These are phyloP conservation scores for Akanthomyces dipterigenus DNA, from an alignment of 2,329 filamentous ascomycete genomes.

Conservation along the genomic window DNA sequence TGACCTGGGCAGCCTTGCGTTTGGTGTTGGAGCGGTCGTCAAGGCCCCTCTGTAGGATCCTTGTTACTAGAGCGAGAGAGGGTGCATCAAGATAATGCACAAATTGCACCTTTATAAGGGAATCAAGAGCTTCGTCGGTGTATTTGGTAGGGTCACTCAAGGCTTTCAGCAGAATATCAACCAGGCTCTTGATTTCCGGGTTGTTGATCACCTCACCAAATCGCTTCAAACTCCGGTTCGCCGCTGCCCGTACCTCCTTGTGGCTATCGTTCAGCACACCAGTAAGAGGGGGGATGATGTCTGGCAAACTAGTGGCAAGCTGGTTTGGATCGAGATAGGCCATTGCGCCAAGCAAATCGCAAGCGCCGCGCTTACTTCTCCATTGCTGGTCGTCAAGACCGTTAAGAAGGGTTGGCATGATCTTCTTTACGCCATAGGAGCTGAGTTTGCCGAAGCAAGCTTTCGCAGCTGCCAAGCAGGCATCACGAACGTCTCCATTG, in stretches of 20 bases:
- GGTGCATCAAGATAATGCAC: constrained; percentile 97
- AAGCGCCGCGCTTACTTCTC: constrained; percentile 97
- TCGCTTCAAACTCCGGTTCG: constrained; percentile 92
- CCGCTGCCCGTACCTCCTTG: constrained; percentile 88
- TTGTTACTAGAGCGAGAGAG: constrained; percentile 87
- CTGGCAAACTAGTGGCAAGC: constrained; percentile 81
- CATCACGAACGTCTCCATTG: constrained; percentile 83
- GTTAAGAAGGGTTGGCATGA: constrained; percentile 83
- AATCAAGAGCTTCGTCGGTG: constrained; percentile 88
- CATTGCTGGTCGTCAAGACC: constrained; percentile 93
- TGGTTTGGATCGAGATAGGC: constrained; percentile 96
- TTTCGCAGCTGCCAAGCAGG: constrained; percentile 87
- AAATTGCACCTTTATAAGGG: constrained; percentile 96
- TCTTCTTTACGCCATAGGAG: constrained; percentile 92
- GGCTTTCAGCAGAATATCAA: constrained; percentile 87
- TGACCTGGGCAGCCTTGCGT: constrained; percentile 93
- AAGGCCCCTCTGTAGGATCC: constrained; percentile 88
- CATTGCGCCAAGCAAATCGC: constrained; percentile 95
- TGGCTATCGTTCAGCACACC: constrained; percentile 94
- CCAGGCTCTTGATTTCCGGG: constrained; percentile 89
- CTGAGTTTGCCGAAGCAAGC: constrained; percentile 89
- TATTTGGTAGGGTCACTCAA: constrained; percentile 96
- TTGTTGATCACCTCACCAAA: constrained; percentile 99
- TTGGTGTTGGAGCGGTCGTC: constrained; percentile 91
- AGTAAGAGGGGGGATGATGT: constrained; percentile 94